A percentile compares a stretch with the other conserved stretches of the same genome.
Conservation (phyloP, 768 basidiomycete species). For the Xerocomellus amylosporus region DNA sequence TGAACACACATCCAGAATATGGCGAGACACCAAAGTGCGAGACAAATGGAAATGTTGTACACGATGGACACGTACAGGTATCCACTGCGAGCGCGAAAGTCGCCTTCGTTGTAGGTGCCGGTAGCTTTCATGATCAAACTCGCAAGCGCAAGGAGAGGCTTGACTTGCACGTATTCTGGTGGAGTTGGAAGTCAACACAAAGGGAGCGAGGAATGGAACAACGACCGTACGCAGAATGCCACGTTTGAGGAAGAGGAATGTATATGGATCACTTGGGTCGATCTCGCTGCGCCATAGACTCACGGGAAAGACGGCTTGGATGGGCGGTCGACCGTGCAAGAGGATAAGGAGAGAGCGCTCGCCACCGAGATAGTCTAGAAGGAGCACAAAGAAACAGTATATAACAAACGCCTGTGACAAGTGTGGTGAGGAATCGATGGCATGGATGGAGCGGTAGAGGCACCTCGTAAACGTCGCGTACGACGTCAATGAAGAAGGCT, state of each 20-base stretch:
- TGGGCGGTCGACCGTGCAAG: conserved; percentile 87
- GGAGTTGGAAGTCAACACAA: background rate
- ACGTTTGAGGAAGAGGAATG: conserved; percentile 89
- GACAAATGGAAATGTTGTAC: conserved; percentile 79
- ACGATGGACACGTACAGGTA: conserved; percentile 89
- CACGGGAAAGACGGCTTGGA: conserved; percentile 82
- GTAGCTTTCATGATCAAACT: conserved; percentile 84
- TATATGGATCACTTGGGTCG: conserved; percentile 93
- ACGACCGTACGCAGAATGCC: conserved; percentile 79
- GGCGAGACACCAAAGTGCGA: conserved; percentile 85
- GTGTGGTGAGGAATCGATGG: background rate
- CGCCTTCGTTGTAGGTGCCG: conserved; percentile 88
- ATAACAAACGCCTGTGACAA: conserved; percentile 79
- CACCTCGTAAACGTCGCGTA: conserved; percentile 96
- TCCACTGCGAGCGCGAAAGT: conserved; percentile 79
- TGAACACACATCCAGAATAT: conserved; percentile 96
- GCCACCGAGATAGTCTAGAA: conserved; percentile 84
- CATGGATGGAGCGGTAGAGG: conserved; percentile 17
- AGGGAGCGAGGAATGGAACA: background rate
- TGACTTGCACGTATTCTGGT: conserved; percentile 95
- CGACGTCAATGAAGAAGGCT: conserved; percentile 93
- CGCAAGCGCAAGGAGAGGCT: conserved; percentile 81
- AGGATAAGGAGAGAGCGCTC: conserved; percentile 91
- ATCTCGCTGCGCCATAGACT: conserved; percentile 81
- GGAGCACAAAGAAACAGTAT: conserved; percentile 85